Evolutionary conservation across 371 early-diverging fungal species (phyloP).

Genomic region (Apophysomyces trapeziformis): DNA sequence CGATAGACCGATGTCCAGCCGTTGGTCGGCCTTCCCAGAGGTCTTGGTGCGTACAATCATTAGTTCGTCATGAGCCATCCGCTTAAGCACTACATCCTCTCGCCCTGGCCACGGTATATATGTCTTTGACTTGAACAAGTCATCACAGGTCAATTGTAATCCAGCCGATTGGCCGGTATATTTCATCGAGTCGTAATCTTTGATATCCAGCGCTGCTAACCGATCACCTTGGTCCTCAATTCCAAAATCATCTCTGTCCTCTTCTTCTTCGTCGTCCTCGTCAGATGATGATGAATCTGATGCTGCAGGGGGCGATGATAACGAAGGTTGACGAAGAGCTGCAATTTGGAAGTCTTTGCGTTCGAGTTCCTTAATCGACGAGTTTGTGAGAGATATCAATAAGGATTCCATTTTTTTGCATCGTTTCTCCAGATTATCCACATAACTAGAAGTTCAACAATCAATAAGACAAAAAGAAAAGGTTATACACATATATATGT

Average conservation of each 20-base stretch:
- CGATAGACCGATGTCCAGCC: conserved; percentile 45
- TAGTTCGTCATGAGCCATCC: conserved; percentile 46
- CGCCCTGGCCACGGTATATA: conserved; percentile 46
- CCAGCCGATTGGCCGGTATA: conserved; percentile 53
- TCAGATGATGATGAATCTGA: conserved; percentile 32
- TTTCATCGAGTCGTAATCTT: conserved; percentile 53
- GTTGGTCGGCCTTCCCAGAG: conserved; percentile 26
- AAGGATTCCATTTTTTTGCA: conserved; percentile 54
- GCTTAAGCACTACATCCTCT: conserved; percentile 39
- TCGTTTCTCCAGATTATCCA: conserved; percentile 47
- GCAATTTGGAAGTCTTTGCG: conserved; percentile 30
- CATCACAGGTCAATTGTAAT: conserved; percentile 34
- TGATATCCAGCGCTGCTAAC: conserved; percentile 28
- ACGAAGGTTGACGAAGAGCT: conserved; percentile 2
- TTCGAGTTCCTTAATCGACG: conserved; percentile 48
- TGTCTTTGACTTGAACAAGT: conserved; percentile 41
- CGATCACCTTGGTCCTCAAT: conserved; percentile 21
- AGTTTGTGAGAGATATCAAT: conserved; percentile 38
- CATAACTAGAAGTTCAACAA: conserved; percentile 32
- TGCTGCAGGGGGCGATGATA: conserved; percentile 13
- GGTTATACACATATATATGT: neutral
- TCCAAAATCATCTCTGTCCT: conserved; percentile 14
- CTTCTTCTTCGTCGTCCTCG: conserved; percentile 33
- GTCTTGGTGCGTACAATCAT: conserved; percentile 40
- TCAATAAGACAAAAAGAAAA: neutral